Percentiles rank a stretch among this genome's conserved stretches.
These are phyloP conservation scores for Chlorella sp. DNA, from an alignment of 139 green algal genomes.

Conservation along the genomic window DNA sequence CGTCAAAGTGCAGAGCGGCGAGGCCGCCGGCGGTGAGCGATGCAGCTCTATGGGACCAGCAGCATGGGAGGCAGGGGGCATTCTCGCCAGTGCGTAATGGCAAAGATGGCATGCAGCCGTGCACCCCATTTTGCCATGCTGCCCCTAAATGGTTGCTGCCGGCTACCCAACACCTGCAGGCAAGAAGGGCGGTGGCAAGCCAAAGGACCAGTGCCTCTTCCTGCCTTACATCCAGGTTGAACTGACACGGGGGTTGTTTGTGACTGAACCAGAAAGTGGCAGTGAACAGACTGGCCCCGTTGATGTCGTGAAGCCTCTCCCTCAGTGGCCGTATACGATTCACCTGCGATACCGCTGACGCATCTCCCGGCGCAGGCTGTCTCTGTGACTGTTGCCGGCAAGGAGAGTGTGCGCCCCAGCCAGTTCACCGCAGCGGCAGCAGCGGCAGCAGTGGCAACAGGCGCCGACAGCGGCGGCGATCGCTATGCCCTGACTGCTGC, in stretches of 20 bases:
- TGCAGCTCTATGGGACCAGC: neutral
- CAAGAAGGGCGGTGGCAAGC: constrained; percentile 46
- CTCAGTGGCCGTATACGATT: no score
- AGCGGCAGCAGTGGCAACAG: neutral
- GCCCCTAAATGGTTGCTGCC: no score
- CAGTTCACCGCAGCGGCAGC: neutral
- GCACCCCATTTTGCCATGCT: neutral
- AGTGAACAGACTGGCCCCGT: no score
- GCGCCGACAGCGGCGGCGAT: neutral
- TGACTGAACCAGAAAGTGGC: no score
- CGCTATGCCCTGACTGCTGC: neutral
- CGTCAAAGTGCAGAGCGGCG: constrained; percentile 70
- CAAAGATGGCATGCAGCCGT: no score
- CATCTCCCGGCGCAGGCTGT: constrained; percentile 49
- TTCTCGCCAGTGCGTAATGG: no score
- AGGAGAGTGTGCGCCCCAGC: neutral
- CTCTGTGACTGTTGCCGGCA: constrained; percentile 64
- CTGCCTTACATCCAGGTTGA: constrained; percentile 87
- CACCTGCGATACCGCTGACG: no score
- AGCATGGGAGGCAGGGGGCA: neutral
- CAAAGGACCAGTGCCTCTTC: constrained; percentile 77
- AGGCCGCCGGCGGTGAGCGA: constrained; percentile 18
- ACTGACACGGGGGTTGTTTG: no score
- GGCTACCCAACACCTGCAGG: constrained; percentile 37
- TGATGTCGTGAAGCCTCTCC: no score